Conservation (phyloP, 441 rosid species). For the Aleurites moluccanus region DNA sequence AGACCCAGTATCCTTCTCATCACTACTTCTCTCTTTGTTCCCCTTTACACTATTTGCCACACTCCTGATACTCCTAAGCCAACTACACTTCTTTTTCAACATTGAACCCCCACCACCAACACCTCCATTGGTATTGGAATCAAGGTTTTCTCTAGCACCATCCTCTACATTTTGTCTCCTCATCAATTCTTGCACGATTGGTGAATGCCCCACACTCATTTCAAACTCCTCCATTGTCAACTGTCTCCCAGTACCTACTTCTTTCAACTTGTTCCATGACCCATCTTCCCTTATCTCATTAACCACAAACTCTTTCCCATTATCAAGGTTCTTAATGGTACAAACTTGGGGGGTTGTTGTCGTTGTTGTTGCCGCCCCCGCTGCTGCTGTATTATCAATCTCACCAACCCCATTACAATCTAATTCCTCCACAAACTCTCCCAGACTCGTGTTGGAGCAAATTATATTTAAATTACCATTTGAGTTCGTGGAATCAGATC, state of each 20-base stretch:
- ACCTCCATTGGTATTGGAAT: slow-evolving; percentile 41
- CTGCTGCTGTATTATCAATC: not conserved
- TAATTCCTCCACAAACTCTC: slow-evolving; percentile 42
- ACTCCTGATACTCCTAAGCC: slow-evolving; percentile 76
- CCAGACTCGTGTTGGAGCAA: slow-evolving; percentile 21
- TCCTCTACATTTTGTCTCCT: slow-evolving; percentile 94
- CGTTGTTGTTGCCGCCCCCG: not conserved
- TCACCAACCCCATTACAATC: slow-evolving; percentile 34
- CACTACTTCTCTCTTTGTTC: slow-evolving; percentile 82
- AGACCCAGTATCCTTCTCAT: slow-evolving; percentile 85
- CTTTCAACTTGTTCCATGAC: slow-evolving; percentile 75
- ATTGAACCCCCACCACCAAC: slow-evolving; percentile 36
- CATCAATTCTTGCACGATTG: slow-evolving; percentile 95
- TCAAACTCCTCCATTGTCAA: slow-evolving; percentile 96
- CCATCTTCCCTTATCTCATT: slow-evolving; percentile 91
- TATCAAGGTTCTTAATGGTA: slow-evolving; percentile 84
- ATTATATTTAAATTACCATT: slow-evolving; percentile 23
- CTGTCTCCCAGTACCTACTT: slow-evolving; percentile 87
- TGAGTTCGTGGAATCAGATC: slow-evolving; percentile 32
- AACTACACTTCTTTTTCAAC: slow-evolving; percentile 72
- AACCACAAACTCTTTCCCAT: slow-evolving; percentile 86
- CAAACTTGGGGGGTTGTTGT: slow-evolving; percentile 39
- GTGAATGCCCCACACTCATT: slow-evolving; percentile 86
- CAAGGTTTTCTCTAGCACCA: slow-evolving; percentile 48
- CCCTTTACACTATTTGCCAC: slow-evolving; percentile 70